Base-by-base conservation (phyloP, 2,329 filamentous ascomycete genomes). In the Chaetomium olivaceum region DNA sequence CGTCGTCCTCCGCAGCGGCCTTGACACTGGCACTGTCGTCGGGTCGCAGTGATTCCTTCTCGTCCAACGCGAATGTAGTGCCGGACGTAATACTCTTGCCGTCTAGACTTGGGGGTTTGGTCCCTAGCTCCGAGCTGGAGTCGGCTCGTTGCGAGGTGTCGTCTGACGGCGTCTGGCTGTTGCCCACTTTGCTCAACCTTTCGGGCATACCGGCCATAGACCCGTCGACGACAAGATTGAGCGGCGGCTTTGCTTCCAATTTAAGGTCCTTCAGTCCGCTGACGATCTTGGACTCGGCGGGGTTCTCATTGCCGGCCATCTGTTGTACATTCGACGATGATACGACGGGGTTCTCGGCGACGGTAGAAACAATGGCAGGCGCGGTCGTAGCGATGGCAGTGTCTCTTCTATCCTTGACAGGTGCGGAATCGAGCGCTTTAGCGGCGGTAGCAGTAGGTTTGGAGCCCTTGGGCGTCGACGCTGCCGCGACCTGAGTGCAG, bases 11-110 rank as follows among this genome's bases (percentile, higher is more conserved):
- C 14, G 89, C 89, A 7, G 91, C 91, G 31, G 87, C 87, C 77
- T 96, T 92, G 19, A 97, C 90, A 75, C 93, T 97, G 39, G 94
- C 94, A 77, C 94, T 97, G 75, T 98, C 94, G 78, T 98, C 94
- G 9, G 94, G 94, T 14, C 93, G 89, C 62, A 97, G 83, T 6
- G 93, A 97, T 76, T 97, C 94, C 76, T 97, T 97, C 78, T 98
- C 94, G 73, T 98, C 94, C 75, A 97, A 82, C n/a, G 92, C 93
- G 60, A 97, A 97, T 0, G 94, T 97, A 4, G 92, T 96, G 19
- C 92, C 92, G 29, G 94, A 98, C 4, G 92, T 92, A 72, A 96
- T 91, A 76, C 93, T 97, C 80, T 97, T 97, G 58, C 91, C 93
- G 76, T 97, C 94, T 50, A 97, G 83, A 75, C 93, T 97, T 43